A percentile compares a stretch with the other conserved stretches of the same genome.
These are phyloP conservation scores for Antarctomyces pellizariae DNA, from an alignment of 495 filamentous ascomycete species.

Conservation along the genomic window DNA sequence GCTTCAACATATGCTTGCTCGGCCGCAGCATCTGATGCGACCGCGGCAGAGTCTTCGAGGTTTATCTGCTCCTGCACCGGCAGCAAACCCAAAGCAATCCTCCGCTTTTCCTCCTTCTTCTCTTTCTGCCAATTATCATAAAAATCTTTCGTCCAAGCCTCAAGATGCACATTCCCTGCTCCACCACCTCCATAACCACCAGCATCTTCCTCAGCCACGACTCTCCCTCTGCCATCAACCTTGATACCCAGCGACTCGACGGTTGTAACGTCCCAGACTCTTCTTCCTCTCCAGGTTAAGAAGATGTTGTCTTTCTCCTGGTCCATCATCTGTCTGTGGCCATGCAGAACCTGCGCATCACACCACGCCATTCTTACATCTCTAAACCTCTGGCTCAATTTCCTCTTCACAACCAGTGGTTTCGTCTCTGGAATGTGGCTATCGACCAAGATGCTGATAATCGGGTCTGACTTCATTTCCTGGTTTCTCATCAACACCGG, in stretches of 20 bases:
- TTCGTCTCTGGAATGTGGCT: conserved; percentile 36
- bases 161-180: conserved; percentile 30
- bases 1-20: conserved; percentile 11
- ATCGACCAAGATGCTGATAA: conserved; percentile 49
- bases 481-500: conserved; percentile 10
- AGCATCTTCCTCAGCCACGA: conserved; percentile 14
- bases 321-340: conserved; percentile 6
- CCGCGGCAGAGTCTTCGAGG: conserved; percentile 4
- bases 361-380: conserved; percentile 49
- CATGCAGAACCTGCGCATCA: conserved; percentile 27
- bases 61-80: conserved; percentile 10
- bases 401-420: conserved; percentile 41
- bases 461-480: conserved; percentile 16
- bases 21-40: conserved; percentile 4
- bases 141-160: conserved; percentile 44
- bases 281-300: conserved; percentile 55
- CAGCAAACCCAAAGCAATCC: conserved; percentile 3
- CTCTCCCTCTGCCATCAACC: conserved; percentile 17
- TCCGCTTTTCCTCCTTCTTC: conserved; percentile 15
- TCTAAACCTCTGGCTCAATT: conserved; percentile 35
- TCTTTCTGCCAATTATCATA: conserved; percentile 24
- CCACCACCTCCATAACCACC: conserved; percentile 14
- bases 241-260: conserved; percentile 39
- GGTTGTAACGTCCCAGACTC: conserved; percentile 49
- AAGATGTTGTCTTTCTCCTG: conserved; percentile 30